A percentile compares a stretch with the other conserved stretches of the same genome.
Conservation (phyloP, 495 filamentous ascomycete genomes). For the Aspergillus olivimuriae region DNA sequence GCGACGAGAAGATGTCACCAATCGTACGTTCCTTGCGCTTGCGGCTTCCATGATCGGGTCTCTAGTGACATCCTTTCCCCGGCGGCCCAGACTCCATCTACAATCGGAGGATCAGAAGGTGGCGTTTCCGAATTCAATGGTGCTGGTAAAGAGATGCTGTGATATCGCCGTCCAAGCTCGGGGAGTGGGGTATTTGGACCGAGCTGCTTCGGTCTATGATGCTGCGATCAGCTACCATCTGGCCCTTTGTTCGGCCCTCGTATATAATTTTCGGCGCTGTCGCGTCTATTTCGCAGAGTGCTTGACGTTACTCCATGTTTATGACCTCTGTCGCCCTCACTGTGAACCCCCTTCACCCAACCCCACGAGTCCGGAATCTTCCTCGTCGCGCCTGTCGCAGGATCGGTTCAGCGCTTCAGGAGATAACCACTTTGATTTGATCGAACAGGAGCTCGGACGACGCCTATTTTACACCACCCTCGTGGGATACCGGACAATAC, state of each 20-base stretch:
- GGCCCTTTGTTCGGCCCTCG: slow-evolving; percentile 62
- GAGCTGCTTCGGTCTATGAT: slow-evolving; percentile 67
- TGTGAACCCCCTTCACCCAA: slow-evolving; percentile 18
- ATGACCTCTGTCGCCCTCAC: slow-evolving; percentile 52
- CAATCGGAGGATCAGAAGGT: slow-evolving; percentile 47
- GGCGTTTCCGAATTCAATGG: slow-evolving; percentile 57
- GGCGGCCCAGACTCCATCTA: slow-evolving; percentile 65
- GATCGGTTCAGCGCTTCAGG: slow-evolving; percentile 11
- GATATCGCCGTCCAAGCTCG: slow-evolving; percentile 65
- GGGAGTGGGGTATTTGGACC: slow-evolving; percentile 60
- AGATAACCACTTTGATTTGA: slow-evolving; percentile 48
- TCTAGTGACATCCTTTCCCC: slow-evolving; percentile 74
- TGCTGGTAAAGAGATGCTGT: slow-evolving; percentile 68
- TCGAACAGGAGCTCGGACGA: slow-evolving; percentile 70
- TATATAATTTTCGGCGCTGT: slow-evolving; percentile 58
- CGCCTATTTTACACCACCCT: slow-evolving; percentile 76
- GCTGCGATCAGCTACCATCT: slow-evolving; percentile 82
- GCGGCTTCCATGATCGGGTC: slow-evolving; percentile 74
- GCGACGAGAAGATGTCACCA: slow-evolving; percentile 61
- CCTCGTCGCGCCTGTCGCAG: slow-evolving; percentile 19
- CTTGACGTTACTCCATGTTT: slow-evolving; percentile 61
- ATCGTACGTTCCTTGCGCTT: slow-evolving; percentile 65
- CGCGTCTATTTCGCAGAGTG: slow-evolving; percentile 69
- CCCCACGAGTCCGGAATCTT: slow-evolving; percentile 22
- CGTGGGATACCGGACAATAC: slow-evolving; percentile 53